Evolutionary conservation across 106 monocot genomes (phyloP), one percentile per base, ranked within the genome.

Genomic region (Amphibolis antarctica): DNA sequence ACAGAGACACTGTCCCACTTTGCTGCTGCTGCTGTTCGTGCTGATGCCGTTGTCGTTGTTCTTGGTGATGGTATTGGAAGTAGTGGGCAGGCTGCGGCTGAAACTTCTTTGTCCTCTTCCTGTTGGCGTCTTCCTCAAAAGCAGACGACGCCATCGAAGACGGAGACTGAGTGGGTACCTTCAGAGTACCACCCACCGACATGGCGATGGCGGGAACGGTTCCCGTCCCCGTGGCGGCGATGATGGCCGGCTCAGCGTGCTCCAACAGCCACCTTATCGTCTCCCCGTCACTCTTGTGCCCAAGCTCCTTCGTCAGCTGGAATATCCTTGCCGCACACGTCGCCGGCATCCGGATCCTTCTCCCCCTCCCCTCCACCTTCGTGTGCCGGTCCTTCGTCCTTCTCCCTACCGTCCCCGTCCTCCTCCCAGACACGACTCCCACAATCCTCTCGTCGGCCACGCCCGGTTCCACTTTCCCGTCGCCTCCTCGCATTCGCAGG

Each of bases 121-220:
- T 23, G 15, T 23, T 13, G 28, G 12, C 21, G 1, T 61, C 62
- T 2, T 71, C 62, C 12, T 36, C 71, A 44, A 42, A 42, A 60
- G 23, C 49, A 14, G 63, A 53, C 10, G 46, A n/a, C 45, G 23
- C 47, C 22, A n/a, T 13, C 30, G 55, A 48, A 46, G 65, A 55
- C 5, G 64, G 29, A 10, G 72, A 65, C 72, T 72, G 64, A 15
- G 72, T 72, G n/a, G 72, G 64, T 20, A 72, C 72, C 24, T 55
- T 64, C 14, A 72, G 64, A 15, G 72, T 58, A 10, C 72, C 72
- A 0, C 65, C 65, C 1, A 72, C 72, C 12, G 64, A 72, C 64
- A 72, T 51, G 55, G 72, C 64, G 64, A 72, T 72, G 64, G 72
- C 64, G 28, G 72, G 72, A n/a, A 72, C 45, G 2, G 72, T 72